A percentile compares a stretch with the other conserved stretches of the same genome.
phyloP scores from a whole-genome alignment of 1,139 yeast species.

The Saccharomycopsis crataegensis region DNA sequence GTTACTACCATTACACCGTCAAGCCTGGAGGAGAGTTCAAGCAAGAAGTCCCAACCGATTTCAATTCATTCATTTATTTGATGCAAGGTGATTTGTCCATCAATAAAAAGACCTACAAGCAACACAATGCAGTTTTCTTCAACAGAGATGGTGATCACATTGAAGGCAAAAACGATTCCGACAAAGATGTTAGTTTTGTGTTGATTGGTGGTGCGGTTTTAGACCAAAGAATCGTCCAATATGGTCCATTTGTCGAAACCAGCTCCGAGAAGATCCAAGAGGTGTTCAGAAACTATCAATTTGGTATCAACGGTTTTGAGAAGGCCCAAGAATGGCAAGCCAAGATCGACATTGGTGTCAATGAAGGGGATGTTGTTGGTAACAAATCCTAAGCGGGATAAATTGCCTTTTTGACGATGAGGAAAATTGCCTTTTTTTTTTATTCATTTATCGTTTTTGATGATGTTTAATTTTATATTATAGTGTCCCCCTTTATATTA shows the following conservation, averaged over 20 bases:
- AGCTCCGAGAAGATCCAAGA: constrained; percentile 52
- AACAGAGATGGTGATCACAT: constrained; percentile 56
- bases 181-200: constrained; percentile 40
- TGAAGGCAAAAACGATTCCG: constrained; percentile 39
- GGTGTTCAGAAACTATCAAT: constrained; percentile 66
- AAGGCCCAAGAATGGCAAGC: constrained; percentile 61
- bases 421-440: no score
- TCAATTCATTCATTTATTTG: constrained; percentile 68
- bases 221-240: constrained; percentile 74
- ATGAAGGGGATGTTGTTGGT: constrained; percentile 21
- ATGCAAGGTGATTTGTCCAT: constrained; percentile 53
- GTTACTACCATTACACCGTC: constrained; percentile 61
- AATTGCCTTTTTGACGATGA: no score
- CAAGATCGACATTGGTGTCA: constrained; percentile 56
- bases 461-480: no score
- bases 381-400: no score
- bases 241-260: constrained; percentile 85
- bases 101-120: constrained; percentile 33
- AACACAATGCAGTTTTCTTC: constrained; percentile 55
- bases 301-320: constrained; percentile 67
- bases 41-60: constrained; percentile 55
- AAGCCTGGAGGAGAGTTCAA: constrained; percentile 61
- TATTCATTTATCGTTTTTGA: no score
- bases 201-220: constrained; percentile 71
- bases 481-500: no score